These are phyloP conservation scores for Penicillium dipodomyicola DNA, from an alignment of 495 filamentous ascomycete species.

Conservation along the genomic window DNA sequence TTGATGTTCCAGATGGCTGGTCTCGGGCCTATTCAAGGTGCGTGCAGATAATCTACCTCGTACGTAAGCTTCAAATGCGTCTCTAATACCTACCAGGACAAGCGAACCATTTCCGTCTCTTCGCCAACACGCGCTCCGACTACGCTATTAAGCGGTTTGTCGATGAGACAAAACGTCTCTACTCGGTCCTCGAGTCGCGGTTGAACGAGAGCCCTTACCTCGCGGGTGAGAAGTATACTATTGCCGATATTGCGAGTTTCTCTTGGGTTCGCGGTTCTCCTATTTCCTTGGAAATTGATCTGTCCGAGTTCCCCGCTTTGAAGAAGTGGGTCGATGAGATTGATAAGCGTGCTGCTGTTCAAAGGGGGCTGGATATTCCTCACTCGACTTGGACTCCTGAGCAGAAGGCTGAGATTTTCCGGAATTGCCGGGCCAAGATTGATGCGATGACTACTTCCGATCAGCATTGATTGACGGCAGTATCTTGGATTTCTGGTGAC, in stretches of 20 bases:
- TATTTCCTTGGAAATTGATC: constrained; percentile 28
- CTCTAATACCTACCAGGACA: constrained; percentile 28
- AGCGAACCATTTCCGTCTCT: constrained; percentile 43
- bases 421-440: constrained; percentile 30
- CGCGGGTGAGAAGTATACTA: constrained; percentile 41
- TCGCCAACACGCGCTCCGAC: constrained; percentile 36
- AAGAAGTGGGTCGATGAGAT: constrained; percentile 36
- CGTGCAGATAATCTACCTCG: not conserved
- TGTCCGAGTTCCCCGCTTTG: constrained; percentile 38
- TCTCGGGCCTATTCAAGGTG: constrained; percentile 42
- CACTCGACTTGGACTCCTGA: constrained; percentile 21
- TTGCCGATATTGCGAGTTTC: constrained; percentile 44
- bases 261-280: constrained; percentile 33
- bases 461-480: constrained; percentile 20
- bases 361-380: constrained; percentile 31
- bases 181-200: constrained; percentile 41
- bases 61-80: not conserved
- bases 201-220: constrained; percentile 44
- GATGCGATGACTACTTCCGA: constrained; percentile 30
- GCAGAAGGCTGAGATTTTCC: constrained; percentile 31
- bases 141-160: constrained; percentile 43
- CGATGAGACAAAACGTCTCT: constrained; percentile 40
- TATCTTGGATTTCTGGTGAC: not conserved
- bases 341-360: constrained; percentile 29
- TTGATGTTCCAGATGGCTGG: constrained; percentile 46